Percentiles rank a stretch among this genome's conserved stretches.
Conservation (phyloP, 2,329 filamentous ascomycete genomes). For the Ceratocystis harringtonii region DNA sequence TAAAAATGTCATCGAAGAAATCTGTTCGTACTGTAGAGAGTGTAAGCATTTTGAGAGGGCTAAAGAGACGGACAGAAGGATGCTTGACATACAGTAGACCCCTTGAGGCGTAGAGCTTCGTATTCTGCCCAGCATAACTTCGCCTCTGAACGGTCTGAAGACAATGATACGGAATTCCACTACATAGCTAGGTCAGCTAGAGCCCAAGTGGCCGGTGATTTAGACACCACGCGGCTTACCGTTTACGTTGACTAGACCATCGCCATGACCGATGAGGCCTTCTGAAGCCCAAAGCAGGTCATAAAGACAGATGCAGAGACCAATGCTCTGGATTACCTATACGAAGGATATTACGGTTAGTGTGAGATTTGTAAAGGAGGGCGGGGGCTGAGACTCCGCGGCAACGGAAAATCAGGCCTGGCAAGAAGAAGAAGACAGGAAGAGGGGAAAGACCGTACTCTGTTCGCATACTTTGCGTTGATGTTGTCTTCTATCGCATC, state of each 20-base stretch:
- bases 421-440: neutral
- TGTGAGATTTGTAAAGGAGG: neutral
- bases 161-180: conserved; percentile 89
- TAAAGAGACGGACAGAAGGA: neutral
- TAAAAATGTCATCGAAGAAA: conserved; percentile 87
- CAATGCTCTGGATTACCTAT: conserved; percentile 79
- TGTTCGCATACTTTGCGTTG: conserved; percentile 93
- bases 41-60: conserved; percentile 7
- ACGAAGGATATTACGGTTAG: neutral
- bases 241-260: conserved; percentile 86
- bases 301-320: conserved; percentile 85
- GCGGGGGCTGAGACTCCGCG: neutral
- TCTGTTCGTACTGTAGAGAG: conserved; percentile 48
- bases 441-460: conserved; percentile 32
- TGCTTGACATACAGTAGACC: conserved; percentile 43
- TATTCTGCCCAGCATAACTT: conserved; percentile 78
- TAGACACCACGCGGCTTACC: conserved; percentile 34
- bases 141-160: conserved; percentile 89
- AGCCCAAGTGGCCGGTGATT: neutral
- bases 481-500: conserved; percentile 91
- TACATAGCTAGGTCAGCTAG: conserved; percentile 25
- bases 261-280: conserved; percentile 83
- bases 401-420: too few species aligned
- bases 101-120: conserved; percentile 56
- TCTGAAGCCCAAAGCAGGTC: conserved; percentile 82